Evolutionary conservation across 257 asterid species (phyloP), one percentile per base, ranked within the genome.

Genomic region (Solanum gandarillasii): DNA sequence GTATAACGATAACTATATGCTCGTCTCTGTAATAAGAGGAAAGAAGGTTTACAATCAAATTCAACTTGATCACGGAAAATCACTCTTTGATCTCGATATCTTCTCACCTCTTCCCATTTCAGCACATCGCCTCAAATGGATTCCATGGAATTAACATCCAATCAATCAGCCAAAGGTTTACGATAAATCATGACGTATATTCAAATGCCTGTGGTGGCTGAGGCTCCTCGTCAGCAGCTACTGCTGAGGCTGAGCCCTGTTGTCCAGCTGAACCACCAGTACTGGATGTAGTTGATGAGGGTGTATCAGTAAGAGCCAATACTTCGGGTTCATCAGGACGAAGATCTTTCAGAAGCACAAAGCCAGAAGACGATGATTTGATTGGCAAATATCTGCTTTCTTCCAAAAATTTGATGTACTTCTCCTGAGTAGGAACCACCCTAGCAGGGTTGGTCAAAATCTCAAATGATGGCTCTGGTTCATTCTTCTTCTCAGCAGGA

Each of bases 161-260:
- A 85, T 68, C 38, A 78, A 13, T 85, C 81, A 38, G 48, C 76
- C 29, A 67, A 29, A 85, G 27, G 67, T 65, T 72, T 39, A 67
- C 16, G 43, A 27, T 10, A 67, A 72, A 88, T 90, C 89, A 96
- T 4, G 97, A 71, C 1, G 96, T 87, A 90, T 96, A 96, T 86
- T 95, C 98, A 90, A 95, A 96, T 13, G 99, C 91, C 87, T 94
- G 98, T 3, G 98, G 98, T n/a, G 99, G 98, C 58, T 93, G 95
- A 34, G 98, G 98, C 87, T 96, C 99, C 65, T 96, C 98, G 27
- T 96, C 99, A 27, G 94, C 99, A 23, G 98, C 92, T 96, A 95
- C 95, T 38, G 98, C 92, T 1, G 98, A 89, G 92, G 94, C 91
- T 27, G 93, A 87, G 86, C 91, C 87, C 76, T 91, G 96, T n/a